Base-by-base conservation (phyloP, 352 stramenopile species). In the Pythium myriotylum region DNA sequence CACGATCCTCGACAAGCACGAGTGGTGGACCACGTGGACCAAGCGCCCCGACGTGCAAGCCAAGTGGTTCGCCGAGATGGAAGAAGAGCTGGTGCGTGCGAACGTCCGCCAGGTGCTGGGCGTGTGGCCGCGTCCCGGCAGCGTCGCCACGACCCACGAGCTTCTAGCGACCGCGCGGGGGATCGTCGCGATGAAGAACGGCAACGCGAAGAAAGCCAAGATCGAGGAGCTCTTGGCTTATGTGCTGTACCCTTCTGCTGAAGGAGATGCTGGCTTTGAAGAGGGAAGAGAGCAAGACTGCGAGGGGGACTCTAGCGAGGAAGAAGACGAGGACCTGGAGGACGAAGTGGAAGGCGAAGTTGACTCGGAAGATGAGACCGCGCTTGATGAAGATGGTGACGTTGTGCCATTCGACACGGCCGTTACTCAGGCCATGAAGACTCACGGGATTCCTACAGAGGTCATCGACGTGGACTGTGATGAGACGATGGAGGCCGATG, bases 11-110 rank as follows among this genome's bases (percentile, higher is more conserved):
- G 54, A 73, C 67, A 84, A 83, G 55, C 72, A 19, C 19, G 54
- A 46, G 26, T 84, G 73, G 74, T 84, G 73, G 74, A 54, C 50
- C 47, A 84, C 79, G 69, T 67, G 53, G 55, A 57, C 63, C 13
- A 61, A 73, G 17, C 70, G 74, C 26, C 46, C 32, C 4, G 54
- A 67, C 1, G 45, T 84, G 17, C 54, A 62, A 7, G 23, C 42
- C 42, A 70, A 73, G 55, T 84, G 74, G 74, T 46, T 74, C 46
- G 5, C 16, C 9, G 72, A 84, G 56, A 52, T 84, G 8, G 63
- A 76, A 41, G 26, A 62, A 4, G 42, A 52, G 33, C 29, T 81
- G 8, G 74, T 59, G 43, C 60, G 37, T 19, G 49, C 57, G 13
- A 50, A 58, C 22, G 32, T 79, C 24, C 41, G 54, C 29, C 57